Conservation (phyloP, 2,329 filamentous ascomycete genomes). For the Aureobasidium sp. region DNA sequence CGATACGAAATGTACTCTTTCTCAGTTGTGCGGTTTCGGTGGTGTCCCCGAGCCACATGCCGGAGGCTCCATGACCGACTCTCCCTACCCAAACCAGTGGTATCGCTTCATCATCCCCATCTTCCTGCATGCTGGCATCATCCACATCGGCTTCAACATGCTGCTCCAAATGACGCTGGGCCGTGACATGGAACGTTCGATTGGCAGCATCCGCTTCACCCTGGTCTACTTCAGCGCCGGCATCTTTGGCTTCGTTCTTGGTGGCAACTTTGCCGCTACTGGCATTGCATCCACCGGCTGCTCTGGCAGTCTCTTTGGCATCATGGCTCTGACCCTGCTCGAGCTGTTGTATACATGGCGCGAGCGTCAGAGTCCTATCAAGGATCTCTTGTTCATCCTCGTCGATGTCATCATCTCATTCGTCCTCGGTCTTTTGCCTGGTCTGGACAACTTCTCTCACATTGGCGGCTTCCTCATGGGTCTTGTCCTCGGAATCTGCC, state of each 20-base stretch:
- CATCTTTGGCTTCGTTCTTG: slow-evolving; percentile 92
- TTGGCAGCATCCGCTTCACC: slow-evolving; percentile 80
- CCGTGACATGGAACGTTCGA: slow-evolving; percentile 83
- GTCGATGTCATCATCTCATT: slow-evolving; percentile 85
- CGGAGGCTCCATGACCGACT: slow-evolving; percentile 43
- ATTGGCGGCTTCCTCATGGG: slow-evolving; percentile 96
- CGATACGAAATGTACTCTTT: slow-evolving; percentile 59
- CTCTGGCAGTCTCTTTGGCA: slow-evolving; percentile 83
- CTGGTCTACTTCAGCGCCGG: slow-evolving; percentile 85
- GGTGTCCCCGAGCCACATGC: slow-evolving; percentile 60
- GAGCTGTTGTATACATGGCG: slow-evolving; percentile 92
- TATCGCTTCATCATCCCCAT: slow-evolving; percentile 93
- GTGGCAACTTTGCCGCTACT: slow-evolving; percentile 82
- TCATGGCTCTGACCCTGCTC: slow-evolving; percentile 79
- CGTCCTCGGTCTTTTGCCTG: slow-evolving; percentile 81
- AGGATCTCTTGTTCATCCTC: slow-evolving; percentile 79
- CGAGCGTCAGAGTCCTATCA: slow-evolving; percentile 64
- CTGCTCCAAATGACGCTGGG: slow-evolving; percentile 83
- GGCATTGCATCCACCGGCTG: slow-evolving; percentile 76
- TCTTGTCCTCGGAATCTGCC: slow-evolving; percentile 72
- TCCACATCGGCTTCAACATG: slow-evolving; percentile 95
- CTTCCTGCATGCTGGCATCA: slow-evolving; percentile 86
- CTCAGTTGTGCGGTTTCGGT: slow-evolving; percentile 74
- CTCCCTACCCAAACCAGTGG: slow-evolving; percentile 79
- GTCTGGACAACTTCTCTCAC: slow-evolving; percentile 93